Evolutionary conservation across 441 rosid species (phyloP), one percentile per base, ranked within the genome.

Genomic region (Jatropha multifida): DNA sequence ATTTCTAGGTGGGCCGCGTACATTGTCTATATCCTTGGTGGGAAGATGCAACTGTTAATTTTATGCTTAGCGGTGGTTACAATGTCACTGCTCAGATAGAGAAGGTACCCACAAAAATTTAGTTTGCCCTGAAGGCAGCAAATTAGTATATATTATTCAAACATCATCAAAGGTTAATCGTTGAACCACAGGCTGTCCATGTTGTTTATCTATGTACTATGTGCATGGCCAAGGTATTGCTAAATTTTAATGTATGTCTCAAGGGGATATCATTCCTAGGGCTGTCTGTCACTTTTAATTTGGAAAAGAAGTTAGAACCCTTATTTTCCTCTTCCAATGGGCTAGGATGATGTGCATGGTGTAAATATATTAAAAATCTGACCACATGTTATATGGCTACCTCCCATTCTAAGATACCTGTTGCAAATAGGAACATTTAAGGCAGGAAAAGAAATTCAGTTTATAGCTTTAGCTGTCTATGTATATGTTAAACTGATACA

Each of bases 1-100:
- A 18, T 71, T 41, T 75, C 26, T 79, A 92, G 98, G 86, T 91
- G 52, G 96, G 98, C 81, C 86, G 92, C 32, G 79, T 92, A 82
- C 97, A 94, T 85, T 92, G 97, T 83, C 81, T 84, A 65, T 88
- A 78, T 85, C 92, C 93, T 60, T 90, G 96, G 96, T 92, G 96
- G 97, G 89, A 88, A 69, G 90, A 90, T 81, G 92, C 96, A 46
- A 84, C 91, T 18, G 92, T 92, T 52, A 85, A 78, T 81, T 92
- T 89, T 54, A 92, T 94, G 94, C 81, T 83, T 41, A 80, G 87
- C 71, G 97, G 98, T 13, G 97, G 98, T 74, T 94, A 91, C 81
- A 84, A 86, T 67, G 90, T 94, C 64, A 64, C 75, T 75, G 15
- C 81, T 71, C 89, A 82, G 72, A 90, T 92, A 27, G 75, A 85